Evolutionary conservation across 495 filamentous ascomycete species (phyloP), one percentile per base, ranked within the genome.

Genomic region (Hypoxylon lienhwacheense): DNA sequence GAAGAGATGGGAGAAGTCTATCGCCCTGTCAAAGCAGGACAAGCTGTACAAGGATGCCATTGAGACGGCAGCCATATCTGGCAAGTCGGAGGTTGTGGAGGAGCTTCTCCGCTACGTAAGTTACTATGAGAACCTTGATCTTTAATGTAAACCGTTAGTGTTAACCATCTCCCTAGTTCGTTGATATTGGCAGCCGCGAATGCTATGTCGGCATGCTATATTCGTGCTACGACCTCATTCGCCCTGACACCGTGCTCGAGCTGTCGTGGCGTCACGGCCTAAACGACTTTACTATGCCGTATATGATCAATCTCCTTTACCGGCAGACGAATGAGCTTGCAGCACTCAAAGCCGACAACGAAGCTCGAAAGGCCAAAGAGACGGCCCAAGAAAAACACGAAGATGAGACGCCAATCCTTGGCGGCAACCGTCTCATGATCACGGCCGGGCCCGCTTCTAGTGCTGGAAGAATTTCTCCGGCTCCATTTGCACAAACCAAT

Each of bases 1-100:
- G 78, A 97, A 97, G 85, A 84, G 95, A 52, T 99, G 95, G 95
- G 90, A 95, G 71, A 97, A 97, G 78, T 97, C 93, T n/a, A 97
- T 99, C 70, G 84, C 88, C 40, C 77, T 99, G 36, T 96, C 90
- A 7, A 99, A 99, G 81, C 95, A 97, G 69, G 95, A 99, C 77
- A 97, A 95, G 82, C 78, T 99, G 26, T 99, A 91, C 85, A 97
- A 96, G 80, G 95, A 99, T 79, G 95, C 95, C 20, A 97, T 99
- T 59, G 95, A 99, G 79, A 99, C 95, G 19, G 82, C 95, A 8
- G 95, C 95, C n/a, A 91, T 97, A 34, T 97, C 91, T 50, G 81
- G 80, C 64, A 96, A 96, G 78, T 53, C 80, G 6, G 90, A 96
- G 32, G 87, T 97, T 33, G 95, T 97, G 32, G 95, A 97, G 70